phyloP scores from a whole-genome alignment of 768 basidiomycete species.

The Hygrocybe punicea region DNA sequence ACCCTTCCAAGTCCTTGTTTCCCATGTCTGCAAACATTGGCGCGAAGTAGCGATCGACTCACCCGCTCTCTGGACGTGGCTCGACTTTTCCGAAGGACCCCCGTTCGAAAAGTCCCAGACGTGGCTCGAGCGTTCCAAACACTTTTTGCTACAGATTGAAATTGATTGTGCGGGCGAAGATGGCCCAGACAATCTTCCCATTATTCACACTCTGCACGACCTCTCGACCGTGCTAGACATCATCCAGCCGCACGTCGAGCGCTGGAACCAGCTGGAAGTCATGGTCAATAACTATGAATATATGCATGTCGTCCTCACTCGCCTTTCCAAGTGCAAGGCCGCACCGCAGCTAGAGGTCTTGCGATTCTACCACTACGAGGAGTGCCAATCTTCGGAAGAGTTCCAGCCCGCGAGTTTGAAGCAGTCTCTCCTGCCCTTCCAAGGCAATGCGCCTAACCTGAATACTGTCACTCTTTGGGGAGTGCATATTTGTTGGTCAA shows the following conservation, averaged over 20 bases:
- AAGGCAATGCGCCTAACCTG: conserved; percentile 54
- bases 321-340: conserved; percentile 40
- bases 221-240: conserved; percentile 39
- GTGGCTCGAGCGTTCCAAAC: conserved; percentile 54
- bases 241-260: conserved; percentile 49
- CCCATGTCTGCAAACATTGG: conserved; percentile 36
- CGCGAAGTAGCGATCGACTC: conserved; percentile 26
- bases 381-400: conserved; percentile 39
- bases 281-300: conserved; percentile 45
- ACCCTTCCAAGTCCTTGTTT: conserved; percentile 22
- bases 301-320: conserved; percentile 43
- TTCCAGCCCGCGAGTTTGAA: conserved; percentile 43
- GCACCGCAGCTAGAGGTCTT: conserved; percentile 55
- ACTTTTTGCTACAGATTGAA: conserved; percentile 50
- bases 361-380: conserved; percentile 58
- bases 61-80: conserved; percentile 28
- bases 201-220: conserved; percentile 26
- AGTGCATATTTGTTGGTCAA: conserved; percentile 63
- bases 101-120: conserved; percentile 43
- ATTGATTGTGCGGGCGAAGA: conserved; percentile 42
- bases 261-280: conserved; percentile 54
- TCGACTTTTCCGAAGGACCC: conserved; percentile 21
- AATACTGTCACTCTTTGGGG: conserved; percentile 55
- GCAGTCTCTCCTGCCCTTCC: conserved; percentile 47
- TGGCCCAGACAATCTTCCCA: conserved; percentile 24